Percentiles rank a stretch among this genome's conserved stretches.
phyloP scores from a whole-genome alignment of 2,329 filamentous ascomycete genomes.

The Trichoderma sp. region DNA sequence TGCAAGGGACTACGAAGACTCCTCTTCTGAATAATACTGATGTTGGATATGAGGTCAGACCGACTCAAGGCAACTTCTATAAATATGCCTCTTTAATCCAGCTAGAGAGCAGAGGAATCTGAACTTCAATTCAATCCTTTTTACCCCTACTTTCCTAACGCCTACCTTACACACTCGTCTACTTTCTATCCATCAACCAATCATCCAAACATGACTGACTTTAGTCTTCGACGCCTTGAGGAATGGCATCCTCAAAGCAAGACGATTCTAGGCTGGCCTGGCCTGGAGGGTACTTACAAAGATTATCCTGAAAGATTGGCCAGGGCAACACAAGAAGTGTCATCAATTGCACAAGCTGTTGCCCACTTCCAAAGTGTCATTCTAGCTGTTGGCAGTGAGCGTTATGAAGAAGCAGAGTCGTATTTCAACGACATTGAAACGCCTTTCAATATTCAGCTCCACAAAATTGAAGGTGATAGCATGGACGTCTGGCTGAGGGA shows the following conservation, averaged over 20 bases:
- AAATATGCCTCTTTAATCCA: neutral
- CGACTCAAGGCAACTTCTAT: neutral
- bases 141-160: neutral
- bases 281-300: neutral
- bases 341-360: constrained; percentile 27
- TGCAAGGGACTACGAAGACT: neutral
- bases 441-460: constrained; percentile 15
- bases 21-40: neutral
- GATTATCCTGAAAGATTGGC: constrained; percentile 1
- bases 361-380: constrained; percentile 30
- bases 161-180: neutral
- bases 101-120: neutral
- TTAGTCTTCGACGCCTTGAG: constrained; percentile 15
- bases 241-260: constrained; percentile 22
- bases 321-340: constrained; percentile 27
- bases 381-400: constrained; percentile 23
- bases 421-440: constrained; percentile 11
- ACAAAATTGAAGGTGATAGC: constrained; percentile 15
- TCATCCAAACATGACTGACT: neutral
- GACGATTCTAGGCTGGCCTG: constrained; percentile 22
- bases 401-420: constrained; percentile 19
- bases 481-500: constrained; percentile 33
- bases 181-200: neutral
- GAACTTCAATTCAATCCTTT: neutral
- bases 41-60: neutral